phyloP scores from a whole-genome alignment of 2,329 filamentous ascomycete genomes.

The Acrocalymma vagum region DNA sequence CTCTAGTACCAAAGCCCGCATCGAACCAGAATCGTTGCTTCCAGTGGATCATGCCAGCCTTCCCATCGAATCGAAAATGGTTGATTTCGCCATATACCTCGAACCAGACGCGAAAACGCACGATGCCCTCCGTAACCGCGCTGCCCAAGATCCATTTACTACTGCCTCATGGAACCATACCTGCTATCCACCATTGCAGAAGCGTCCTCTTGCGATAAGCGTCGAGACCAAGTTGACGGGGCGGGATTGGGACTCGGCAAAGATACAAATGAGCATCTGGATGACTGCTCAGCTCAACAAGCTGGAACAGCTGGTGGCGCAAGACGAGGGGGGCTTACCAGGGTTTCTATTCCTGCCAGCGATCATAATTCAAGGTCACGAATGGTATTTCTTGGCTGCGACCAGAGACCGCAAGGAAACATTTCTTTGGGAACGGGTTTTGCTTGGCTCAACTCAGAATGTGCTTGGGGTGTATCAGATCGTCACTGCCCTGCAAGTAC shows the following conservation, averaged over 20 bases:
- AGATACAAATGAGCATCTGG: conserved; percentile 9
- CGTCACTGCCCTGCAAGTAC: conserved; percentile 9
- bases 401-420: conserved; percentile 1
- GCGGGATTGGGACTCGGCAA: conserved; percentile 1
- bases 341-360: conserved; percentile 10
- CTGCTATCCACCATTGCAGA: conserved; percentile 1
- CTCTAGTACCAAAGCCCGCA: conserved; percentile 3
- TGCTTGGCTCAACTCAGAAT: conserved; percentile 4
- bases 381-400: conserved; percentile 13
- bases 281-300: conserved; percentile 8
- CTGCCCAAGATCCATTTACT: conserved; percentile 1
- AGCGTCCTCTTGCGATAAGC: conserved; percentile 7
- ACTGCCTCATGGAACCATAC: conserved; percentile 9
- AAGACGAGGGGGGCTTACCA: not conserved
- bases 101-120: conserved; percentile 1
- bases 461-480: conserved; percentile 12
- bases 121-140: conserved; percentile 1
- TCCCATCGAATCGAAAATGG: conserved; percentile 7
- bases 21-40: conserved; percentile 1
- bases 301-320: conserved; percentile 4
- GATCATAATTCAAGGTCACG: conserved; percentile 16
- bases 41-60: not conserved
- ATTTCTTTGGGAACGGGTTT: conserved; percentile 4
- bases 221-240: conserved; percentile 10
- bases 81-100: conserved; percentile 13